phyloP scores from a whole-genome alignment of 1,139 yeast species.

The Blastobotrys serpentis region DNA sequence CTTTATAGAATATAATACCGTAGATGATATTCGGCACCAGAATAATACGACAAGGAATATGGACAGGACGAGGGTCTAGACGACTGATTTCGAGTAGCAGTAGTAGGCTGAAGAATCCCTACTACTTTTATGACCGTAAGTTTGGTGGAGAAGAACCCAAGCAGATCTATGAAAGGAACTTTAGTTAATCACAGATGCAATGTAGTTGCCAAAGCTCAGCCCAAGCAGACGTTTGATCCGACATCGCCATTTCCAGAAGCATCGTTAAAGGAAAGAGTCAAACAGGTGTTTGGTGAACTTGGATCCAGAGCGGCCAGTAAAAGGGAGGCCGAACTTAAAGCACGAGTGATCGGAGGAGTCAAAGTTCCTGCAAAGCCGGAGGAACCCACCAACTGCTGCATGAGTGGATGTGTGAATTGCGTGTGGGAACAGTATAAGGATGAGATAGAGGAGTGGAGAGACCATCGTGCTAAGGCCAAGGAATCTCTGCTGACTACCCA shows the following conservation, averaged over 20 bases:
- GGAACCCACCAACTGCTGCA: constrained; percentile 95
- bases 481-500: constrained; percentile 42
- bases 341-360: constrained; percentile 60
- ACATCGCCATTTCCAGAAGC: constrained; percentile 20
- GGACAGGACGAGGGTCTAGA: too few species aligned
- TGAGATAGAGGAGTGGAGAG: constrained; percentile 80
- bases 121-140: constrained; percentile 37
- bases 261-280: constrained; percentile 18
- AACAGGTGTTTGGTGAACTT: constrained; percentile 40
- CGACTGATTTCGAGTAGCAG: too few species aligned
- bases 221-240: constrained; percentile 31
- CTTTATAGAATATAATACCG: too few species aligned
- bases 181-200: background rate
- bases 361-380: constrained; percentile 74
- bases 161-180: constrained; percentile 22
- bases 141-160: constrained; percentile 4
- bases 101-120: constrained; percentile 32
- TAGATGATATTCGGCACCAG: background rate
- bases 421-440: constrained; percentile 94
- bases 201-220: constrained; percentile 28
- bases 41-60: background rate
- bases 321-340: constrained; percentile 31
- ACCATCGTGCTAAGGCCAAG: constrained; percentile 60
- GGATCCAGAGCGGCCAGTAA: constrained; percentile 40
- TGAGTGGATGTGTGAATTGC: constrained; percentile 95